Conservation (phyloP, 2,329 filamentous ascomycete genomes). For the Aaosphaeria pasadenensis region DNA sequence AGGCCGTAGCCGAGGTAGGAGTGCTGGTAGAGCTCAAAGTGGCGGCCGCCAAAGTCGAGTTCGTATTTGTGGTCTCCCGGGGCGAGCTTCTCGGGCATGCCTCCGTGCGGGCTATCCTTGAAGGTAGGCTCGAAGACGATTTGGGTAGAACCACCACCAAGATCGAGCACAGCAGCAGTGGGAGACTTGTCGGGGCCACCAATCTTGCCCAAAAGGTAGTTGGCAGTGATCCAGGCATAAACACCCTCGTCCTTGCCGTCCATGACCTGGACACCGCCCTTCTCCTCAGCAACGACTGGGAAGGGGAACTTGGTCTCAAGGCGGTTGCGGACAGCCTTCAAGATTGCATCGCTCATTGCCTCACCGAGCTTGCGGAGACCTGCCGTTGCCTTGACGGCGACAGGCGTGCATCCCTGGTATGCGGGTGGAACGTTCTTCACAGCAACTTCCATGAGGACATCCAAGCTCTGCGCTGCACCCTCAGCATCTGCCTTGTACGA, state of each 20-base stretch:
- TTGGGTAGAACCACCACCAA: conserved; percentile 95
- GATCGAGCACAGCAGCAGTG: conserved; percentile 92
- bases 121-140: conserved; percentile 98
- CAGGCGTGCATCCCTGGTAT: conserved; percentile 85
- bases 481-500: conserved; percentile 83
- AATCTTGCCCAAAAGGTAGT: conserved; percentile 97
- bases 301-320: conserved; percentile 91
- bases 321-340: conserved; percentile 77
- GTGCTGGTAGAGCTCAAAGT: conserved; percentile 95
- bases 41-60: conserved; percentile 82
- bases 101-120: conserved; percentile 66
- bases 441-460: conserved; percentile 82
- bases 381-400: conserved; percentile 97
- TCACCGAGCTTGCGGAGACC: conserved; percentile 83
- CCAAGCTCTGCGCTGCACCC: conserved; percentile 84
- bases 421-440: conserved; percentile 81
- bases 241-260: conserved; percentile 96
- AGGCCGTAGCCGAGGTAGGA: conserved; percentile 95
- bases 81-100: conserved; percentile 79
- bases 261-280: conserved; percentile 93
- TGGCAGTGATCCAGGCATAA: conserved; percentile 98
- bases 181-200: conserved; percentile 85
- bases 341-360: conserved; percentile 77
- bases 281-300: conserved; percentile 81
- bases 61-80: conserved; percentile 96